Evolutionary conservation across 805 yeast species (phyloP).

Genomic region (Yamadazyma sp.): DNA sequence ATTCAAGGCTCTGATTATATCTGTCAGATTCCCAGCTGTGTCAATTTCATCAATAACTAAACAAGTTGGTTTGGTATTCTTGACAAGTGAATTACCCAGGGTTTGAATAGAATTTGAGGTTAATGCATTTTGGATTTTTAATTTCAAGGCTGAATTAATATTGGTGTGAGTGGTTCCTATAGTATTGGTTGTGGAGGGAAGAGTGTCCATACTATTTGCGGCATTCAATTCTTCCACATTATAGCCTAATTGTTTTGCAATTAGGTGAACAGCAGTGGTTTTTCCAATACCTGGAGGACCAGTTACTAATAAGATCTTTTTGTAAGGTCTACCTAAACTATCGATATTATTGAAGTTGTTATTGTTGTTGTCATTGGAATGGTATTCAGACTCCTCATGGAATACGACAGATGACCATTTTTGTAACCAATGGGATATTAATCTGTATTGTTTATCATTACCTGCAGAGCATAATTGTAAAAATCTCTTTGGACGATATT

Average conservation of each 20-base stretch:
- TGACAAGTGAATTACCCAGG: slow-evolving; percentile 35
- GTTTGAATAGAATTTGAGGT: slow-evolving; percentile 57
- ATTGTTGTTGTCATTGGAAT: slow-evolving; percentile 3
- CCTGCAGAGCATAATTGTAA: slow-evolving; percentile 42
- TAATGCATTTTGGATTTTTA: slow-evolving; percentile 51
- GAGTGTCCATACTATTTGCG: slow-evolving; percentile 38
- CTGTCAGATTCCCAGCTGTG: slow-evolving; percentile 32
- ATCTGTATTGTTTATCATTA: slow-evolving; percentile 40
- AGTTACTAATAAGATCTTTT: slow-evolving; percentile 67
- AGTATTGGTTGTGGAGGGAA: slow-evolving; percentile 37
- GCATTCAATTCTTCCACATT: slow-evolving; percentile 84
- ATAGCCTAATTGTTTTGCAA: slow-evolving; percentile 80
- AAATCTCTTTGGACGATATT: slow-evolving; percentile 34
- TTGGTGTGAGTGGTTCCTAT: slow-evolving; percentile 12
- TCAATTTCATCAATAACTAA: slow-evolving; percentile 89
- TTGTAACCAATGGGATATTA: slow-evolving; percentile 38
- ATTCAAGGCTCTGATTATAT: slow-evolving; percentile 46
- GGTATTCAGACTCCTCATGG: slow-evolving; percentile 14
- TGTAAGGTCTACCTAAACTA: slow-evolving; percentile 35
- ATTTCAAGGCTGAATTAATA: slow-evolving; percentile 29
- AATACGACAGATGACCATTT: slow-evolving; percentile 36
- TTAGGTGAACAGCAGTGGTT: slow-evolving; percentile 81
- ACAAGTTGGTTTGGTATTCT: slow-evolving; percentile 60
- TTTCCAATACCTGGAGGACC: slow-evolving; percentile 97
- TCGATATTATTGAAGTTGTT: slow-evolving; percentile 18